A percentile compares a stretch with the other conserved stretches of the same genome.
Evolutionary conservation across 2,329 filamentous ascomycete genomes (phyloP).

Genomic region (Didymosphaeria variabile): DNA sequence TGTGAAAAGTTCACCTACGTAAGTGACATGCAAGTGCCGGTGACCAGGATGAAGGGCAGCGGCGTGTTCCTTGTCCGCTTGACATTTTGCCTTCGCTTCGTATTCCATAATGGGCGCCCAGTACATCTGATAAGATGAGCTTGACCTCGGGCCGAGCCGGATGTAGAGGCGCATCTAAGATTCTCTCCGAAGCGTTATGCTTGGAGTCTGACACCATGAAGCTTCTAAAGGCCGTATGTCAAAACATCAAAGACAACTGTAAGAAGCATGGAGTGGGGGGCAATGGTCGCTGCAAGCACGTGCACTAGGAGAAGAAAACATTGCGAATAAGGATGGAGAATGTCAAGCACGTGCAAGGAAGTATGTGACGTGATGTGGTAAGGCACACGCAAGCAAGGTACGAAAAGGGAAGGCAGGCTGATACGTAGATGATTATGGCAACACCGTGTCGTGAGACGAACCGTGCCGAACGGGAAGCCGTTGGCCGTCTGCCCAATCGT

Average conservation of each 20-base stretch:
- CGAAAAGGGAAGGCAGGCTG: slow-evolving; percentile 11
- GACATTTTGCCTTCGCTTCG: neutral
- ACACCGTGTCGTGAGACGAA: neutral
- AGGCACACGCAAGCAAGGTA: neutral
- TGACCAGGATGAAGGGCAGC: slow-evolving; percentile 16
- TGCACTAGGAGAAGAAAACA: neutral
- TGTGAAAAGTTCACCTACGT: slow-evolving; percentile 14
- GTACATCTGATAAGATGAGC: slow-evolving; percentile 9
- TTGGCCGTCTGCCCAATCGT: slow-evolving; percentile 13
- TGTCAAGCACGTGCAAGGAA: neutral
- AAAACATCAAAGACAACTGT: neutral
- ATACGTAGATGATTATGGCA: neutral
- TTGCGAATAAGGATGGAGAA: neutral
- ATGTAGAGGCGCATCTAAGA: neutral
- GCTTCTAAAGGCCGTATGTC: neutral
- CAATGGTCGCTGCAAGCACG: neutral
- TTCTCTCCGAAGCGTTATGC: neutral
- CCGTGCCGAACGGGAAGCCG: slow-evolving; percentile 11
- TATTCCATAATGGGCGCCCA: neutral
- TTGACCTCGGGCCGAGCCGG: too few species aligned
- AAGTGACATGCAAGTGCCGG: slow-evolving; percentile 8
- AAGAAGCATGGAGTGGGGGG: neutral
- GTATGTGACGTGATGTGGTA: neutral
- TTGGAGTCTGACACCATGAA: neutral
- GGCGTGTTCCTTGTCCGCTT: neutral